phyloP scores from a whole-genome alignment of 306 rosid species.

The Ziziphus jujuba region DNA sequence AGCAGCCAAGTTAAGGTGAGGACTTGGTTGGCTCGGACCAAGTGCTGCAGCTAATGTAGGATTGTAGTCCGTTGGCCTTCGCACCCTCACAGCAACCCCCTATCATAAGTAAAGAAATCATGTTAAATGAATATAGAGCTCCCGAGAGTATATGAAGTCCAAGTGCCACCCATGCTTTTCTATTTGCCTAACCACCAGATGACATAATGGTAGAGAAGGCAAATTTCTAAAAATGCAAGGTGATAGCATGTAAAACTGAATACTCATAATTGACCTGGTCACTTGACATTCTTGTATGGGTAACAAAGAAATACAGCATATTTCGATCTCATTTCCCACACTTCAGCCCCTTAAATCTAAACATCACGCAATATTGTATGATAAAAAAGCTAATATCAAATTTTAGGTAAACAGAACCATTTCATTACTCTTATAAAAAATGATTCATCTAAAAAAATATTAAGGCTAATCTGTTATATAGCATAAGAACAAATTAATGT shows the following conservation, averaged over 20 bases:
- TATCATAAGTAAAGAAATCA: conserved; percentile 32
- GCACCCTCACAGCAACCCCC: conserved; percentile 87
- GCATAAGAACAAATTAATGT: too few species aligned
- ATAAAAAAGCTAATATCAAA: too few species aligned
- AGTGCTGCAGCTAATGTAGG: conserved; percentile 75
- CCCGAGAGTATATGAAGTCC: not conserved
- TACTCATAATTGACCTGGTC: not conserved
- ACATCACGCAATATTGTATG: not conserved
- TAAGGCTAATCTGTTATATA: too few species aligned
- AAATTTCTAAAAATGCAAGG: not conserved
- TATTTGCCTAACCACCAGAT: not conserved
- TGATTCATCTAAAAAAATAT: too few species aligned
- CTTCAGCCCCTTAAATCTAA: not conserved
- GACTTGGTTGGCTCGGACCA: conserved; percentile 83
- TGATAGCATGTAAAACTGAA: not conserved
- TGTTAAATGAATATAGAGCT: not conserved
- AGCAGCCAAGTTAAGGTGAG: conserved; percentile 71
- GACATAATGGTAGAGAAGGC: conserved; percentile 4
- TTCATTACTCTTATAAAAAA: too few species aligned
- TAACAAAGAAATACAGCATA: not conserved
- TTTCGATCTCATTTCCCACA: not conserved
- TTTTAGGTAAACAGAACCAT: too few species aligned
- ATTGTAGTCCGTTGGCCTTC: conserved; percentile 84
- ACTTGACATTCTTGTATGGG: not conserved
- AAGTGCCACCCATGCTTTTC: not conserved